Conservation (phyloP, 495 filamentous ascomycete species). For the Penicillium longicatenatum region DNA sequence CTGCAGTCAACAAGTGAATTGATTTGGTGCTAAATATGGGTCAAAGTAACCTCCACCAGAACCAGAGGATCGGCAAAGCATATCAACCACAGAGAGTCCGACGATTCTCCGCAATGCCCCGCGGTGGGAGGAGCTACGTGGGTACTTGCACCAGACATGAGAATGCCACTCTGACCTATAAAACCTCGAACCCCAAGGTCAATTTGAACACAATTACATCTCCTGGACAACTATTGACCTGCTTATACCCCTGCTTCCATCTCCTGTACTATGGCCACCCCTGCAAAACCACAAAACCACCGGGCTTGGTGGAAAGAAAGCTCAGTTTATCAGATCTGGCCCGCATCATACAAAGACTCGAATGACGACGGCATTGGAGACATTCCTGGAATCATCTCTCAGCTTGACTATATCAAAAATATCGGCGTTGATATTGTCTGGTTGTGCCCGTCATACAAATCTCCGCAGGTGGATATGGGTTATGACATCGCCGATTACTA, state of each 20-base stretch:
- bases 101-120: slow-evolving; percentile 33
- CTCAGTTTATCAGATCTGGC: slow-evolving; percentile 71
- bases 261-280: slow-evolving; percentile 26
- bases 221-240: background rate
- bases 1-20: background rate
- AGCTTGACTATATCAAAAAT: slow-evolving; percentile 64
- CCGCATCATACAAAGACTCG: slow-evolving; percentile 65
- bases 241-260: background rate
- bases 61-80: slow-evolving; percentile 12
- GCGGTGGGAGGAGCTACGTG: slow-evolving; percentile 24
- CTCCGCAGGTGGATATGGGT: slow-evolving; percentile 63
- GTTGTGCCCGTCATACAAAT: slow-evolving; percentile 69
- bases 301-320: slow-evolving; percentile 58
- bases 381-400: slow-evolving; percentile 64
- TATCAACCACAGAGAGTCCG: slow-evolving; percentile 16
- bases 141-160: slow-evolving; percentile 1
- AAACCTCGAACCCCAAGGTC: slow-evolving; percentile 1
- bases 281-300: slow-evolving; percentile 39
- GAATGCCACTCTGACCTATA: slow-evolving; percentile 7
- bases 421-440: slow-evolving; percentile 69
- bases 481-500: slow-evolving; percentile 71
- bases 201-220: background rate
- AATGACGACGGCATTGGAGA: slow-evolving; percentile 70
- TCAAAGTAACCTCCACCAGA: background rate
- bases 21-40: background rate